A percentile compares a stretch with the other conserved stretches of the same genome.
Conservation (phyloP, 1,284 basidiomycete genomes). For the Leccinum subrobustum region DNA sequence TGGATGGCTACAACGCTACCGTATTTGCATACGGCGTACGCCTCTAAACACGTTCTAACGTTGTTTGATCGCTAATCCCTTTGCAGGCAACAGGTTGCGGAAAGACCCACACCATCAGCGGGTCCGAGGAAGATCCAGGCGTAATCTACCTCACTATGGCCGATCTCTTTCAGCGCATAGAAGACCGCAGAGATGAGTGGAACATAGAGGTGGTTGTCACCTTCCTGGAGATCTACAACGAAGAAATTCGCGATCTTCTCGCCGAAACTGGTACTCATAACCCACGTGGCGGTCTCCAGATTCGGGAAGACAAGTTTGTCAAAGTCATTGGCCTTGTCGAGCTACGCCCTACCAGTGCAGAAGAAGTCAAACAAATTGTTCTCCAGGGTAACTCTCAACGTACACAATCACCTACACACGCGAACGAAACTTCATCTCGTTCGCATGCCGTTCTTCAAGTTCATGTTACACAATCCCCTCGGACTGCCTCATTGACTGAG, state of each 20-base stretch:
- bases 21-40: constrained; percentile 96
- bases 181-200: constrained; percentile 79
- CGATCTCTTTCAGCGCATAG: constrained; percentile 88
- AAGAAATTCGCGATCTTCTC: constrained; percentile 95
- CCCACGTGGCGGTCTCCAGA: constrained; percentile 81
- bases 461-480: constrained; percentile 84
- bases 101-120: constrained; percentile 97
- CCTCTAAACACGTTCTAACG: constrained; percentile 17
- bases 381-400: constrained; percentile 83
- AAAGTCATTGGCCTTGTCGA: constrained; percentile 86
- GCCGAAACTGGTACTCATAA: constrained; percentile 64
- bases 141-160: constrained; percentile 97
- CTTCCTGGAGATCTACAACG: constrained; percentile 97
- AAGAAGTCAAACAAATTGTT: constrained; percentile 92
- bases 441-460: constrained; percentile 96
- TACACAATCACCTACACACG: constrained; percentile 44
- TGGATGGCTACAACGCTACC: constrained; percentile 96
- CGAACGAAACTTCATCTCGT: constrained; percentile 92
- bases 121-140: constrained; percentile 81
- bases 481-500: constrained; percentile 78
- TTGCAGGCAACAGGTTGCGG: constrained; percentile 93
- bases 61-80: constrained; percentile 13
- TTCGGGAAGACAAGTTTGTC: constrained; percentile 91
- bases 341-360: constrained; percentile 74
- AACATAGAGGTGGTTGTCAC: constrained; percentile 86